Base-by-base conservation (phyloP, 129 eudicot species). In the Calendula officinalis region DNA sequence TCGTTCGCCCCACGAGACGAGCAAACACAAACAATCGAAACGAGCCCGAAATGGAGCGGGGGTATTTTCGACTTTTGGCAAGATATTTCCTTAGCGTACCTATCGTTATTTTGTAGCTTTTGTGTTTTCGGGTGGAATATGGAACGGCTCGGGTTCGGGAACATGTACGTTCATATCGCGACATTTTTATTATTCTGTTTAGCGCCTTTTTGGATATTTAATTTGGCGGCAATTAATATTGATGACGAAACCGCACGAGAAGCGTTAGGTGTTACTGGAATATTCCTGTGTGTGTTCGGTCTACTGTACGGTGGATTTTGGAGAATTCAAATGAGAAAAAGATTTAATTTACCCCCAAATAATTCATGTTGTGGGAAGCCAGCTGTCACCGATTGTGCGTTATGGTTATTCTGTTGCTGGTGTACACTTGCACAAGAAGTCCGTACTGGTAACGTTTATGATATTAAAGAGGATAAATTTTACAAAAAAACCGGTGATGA, bases 61-160 rank as follows among this genome's bases (percentile, higher is more conserved):
- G 91, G 98, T n/a, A 53, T 92, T 65, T 79, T 88, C 64, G 98
- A 92, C 72, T 75, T 92, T 41, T 92, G 98, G 98, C 80, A 92
- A 37, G 98, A 92, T 46, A 85, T 92, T 32, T 92, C 98, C 10
- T 66, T 81, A 68, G 96, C 98, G 6, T 92, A 78, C 73, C 89
- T 92, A 30, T 92, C 96, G 12, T 48, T 92, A 13, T 92, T 83
- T 41, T 92, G 96, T 62, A 77, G 83, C 11, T 88, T 83, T 71
- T 92, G 98, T 79, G 98, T 92, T 64, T 92, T 92, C 10, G 98
- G 98, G 17, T 88, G 98, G 98, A 92, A 92, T 47, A 88, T 85
- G 98, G 98, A 85, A 78, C 77, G 96, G 16, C 86, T 92, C 7
- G 96, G 98, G 61, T 88, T 92, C 17, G 98, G 98, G 22, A 92